Evolutionary conservation across 176 grass and related monocot genomes (phyloP).

Genomic region (Carex kokanica): DNA sequence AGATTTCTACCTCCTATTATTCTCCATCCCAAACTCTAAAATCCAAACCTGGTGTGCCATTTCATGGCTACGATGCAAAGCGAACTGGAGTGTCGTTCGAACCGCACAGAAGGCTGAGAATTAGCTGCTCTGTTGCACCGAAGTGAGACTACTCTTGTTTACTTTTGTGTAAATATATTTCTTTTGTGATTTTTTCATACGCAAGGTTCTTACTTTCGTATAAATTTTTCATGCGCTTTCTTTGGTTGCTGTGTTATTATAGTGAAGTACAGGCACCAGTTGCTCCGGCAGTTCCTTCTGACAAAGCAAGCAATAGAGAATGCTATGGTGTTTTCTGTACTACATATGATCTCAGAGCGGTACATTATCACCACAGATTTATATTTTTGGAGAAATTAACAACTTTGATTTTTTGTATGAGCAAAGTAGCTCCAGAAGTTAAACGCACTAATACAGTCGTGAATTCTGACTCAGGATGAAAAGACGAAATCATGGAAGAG

Average conservation of each 20-base stretch:
- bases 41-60: conserved; percentile 6
- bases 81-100: not conserved
- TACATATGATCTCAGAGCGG: conserved; percentile 81
- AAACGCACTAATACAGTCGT: not conserved
- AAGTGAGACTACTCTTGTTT: conserved; percentile 18
- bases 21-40: conserved; percentile 18
- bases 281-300: not conserved
- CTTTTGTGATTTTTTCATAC: not conserved
- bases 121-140: conserved; percentile 62
- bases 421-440: not conserved
- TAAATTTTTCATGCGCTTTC: not conserved
- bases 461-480: conserved; percentile 41
- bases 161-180: not conserved
- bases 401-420: not conserved
- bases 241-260: not conserved
- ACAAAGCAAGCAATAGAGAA: conserved; percentile 24
- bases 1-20: conserved; percentile 31
- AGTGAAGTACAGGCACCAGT: conserved; percentile 42
- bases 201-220: not conserved
- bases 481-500: conserved; percentile 90
- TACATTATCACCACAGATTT: conserved; percentile 13
- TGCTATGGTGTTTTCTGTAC: conserved; percentile 89
- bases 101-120: conserved; percentile 23
- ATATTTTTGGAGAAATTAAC: not conserved
- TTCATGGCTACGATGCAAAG: conserved; percentile 12